These are phyloP conservation scores for Suillus americanus DNA, from an alignment of 768 basidiomycete genomes.

Conservation along the genomic window DNA sequence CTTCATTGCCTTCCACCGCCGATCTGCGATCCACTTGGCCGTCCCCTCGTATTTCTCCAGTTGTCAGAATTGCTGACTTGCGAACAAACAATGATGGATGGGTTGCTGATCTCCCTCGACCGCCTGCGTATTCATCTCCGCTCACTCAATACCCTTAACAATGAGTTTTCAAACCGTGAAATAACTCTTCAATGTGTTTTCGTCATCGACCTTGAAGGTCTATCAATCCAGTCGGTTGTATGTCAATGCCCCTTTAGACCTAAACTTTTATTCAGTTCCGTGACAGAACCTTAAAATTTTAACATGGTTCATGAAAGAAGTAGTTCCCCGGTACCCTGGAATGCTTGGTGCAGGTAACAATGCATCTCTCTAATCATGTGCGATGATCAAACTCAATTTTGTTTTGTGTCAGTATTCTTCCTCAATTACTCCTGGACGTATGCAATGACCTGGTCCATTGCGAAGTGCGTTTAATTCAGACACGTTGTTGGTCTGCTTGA, in stretches of 20 bases:
- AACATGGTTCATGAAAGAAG: slow-evolving; percentile 63
- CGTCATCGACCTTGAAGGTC: slow-evolving; percentile 60
- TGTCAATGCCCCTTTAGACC: slow-evolving; percentile 23
- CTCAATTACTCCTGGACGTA: slow-evolving; percentile 77
- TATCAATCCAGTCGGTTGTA: slow-evolving; percentile 59
- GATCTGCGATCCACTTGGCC: slow-evolving; percentile 59
- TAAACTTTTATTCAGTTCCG: slow-evolving; percentile 9
- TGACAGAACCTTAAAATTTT: slow-evolving; percentile 59
- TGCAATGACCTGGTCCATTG: slow-evolving; percentile 62
- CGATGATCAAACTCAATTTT: slow-evolving; percentile 6
- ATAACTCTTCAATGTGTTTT: slow-evolving; percentile 66
- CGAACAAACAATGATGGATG: slow-evolving; percentile 39
- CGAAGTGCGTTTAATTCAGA: slow-evolving; percentile 47
- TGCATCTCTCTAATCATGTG: slow-evolving; percentile 7
- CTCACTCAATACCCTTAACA: slow-evolving; percentile 39
- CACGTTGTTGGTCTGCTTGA: slow-evolving; percentile 9
- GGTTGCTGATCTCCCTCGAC: slow-evolving; percentile 53
- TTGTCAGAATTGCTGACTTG: slow-evolving; percentile 41
- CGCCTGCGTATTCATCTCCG: slow-evolving; percentile 56
- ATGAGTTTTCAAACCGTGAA: slow-evolving; percentile 15
- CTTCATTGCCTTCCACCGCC: slow-evolving; percentile 56
- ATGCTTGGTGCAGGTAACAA: slow-evolving; percentile 67
- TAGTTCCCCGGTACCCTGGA: slow-evolving; percentile 71
- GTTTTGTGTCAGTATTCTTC: slow-evolving; percentile 53
- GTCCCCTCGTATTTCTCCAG: slow-evolving; percentile 61